A percentile compares a stretch with the other conserved stretches of the same genome.
Conservation (phyloP, 2,329 filamentous ascomycete genomes). For the Cercospora nicotianae region DNA sequence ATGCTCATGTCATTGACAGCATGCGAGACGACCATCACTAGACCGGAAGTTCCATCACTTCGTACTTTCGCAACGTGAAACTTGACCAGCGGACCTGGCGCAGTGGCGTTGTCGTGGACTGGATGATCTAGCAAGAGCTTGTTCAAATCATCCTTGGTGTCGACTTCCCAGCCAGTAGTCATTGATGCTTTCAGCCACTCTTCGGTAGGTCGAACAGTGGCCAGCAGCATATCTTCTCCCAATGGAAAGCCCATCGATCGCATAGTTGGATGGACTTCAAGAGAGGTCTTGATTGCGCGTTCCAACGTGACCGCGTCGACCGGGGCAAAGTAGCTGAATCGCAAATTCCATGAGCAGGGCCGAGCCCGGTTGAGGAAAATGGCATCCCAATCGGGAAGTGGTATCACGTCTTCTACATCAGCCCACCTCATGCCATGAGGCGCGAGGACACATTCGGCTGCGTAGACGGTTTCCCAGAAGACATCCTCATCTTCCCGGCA, state of each 20-base stretch:
- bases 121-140: conserved; percentile 33
- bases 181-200: conserved; percentile 34
- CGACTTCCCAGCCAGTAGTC: conserved; percentile 35
- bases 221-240: conserved; percentile 33
- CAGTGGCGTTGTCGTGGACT: conserved; percentile 33
- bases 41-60: conserved; percentile 33
- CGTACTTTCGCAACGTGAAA: conserved; percentile 35
- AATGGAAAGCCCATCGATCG: conserved; percentile 34
- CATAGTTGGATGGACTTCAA: conserved; percentile 35
- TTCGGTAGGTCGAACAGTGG: conserved; percentile 32
- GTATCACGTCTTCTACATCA: conserved; percentile 40
- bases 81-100: conserved; percentile 34
- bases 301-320: conserved; percentile 28
- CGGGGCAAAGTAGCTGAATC: conserved; percentile 35
- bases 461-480: conserved; percentile 29
- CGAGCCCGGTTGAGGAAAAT: conserved; percentile 36
- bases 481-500: conserved; percentile 31
- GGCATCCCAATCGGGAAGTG: conserved; percentile 38
- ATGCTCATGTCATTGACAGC: conserved; percentile 38
- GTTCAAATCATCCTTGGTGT: conserved; percentile 35
- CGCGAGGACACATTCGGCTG: conserved; percentile 28
- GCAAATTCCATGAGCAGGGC: conserved; percentile 37
- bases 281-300: conserved; percentile 32
- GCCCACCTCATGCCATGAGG: conserved; percentile 35
- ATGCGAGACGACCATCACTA: conserved; percentile 36